Conservation (phyloP, 176 grass and related monocot genomes). For the Hsuehochloa calcarea region DNA sequence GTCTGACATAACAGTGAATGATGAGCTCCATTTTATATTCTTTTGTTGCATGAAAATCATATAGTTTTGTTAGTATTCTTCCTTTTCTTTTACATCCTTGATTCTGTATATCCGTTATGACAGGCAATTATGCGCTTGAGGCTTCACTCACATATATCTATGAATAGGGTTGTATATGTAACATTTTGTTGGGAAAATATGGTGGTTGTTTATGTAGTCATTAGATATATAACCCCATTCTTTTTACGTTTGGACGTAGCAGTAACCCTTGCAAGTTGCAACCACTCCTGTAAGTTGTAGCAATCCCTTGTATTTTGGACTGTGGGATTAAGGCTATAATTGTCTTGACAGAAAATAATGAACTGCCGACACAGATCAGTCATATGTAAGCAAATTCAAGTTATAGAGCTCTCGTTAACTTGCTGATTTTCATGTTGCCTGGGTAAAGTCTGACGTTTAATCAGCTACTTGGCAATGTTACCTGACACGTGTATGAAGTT, state of each 20-base stretch:
- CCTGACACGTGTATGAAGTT: background rate
- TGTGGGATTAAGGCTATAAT: background rate
- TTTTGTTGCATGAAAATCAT: constrained; percentile 30
- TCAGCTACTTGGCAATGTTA: background rate
- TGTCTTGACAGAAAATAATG: background rate
- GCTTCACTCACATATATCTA: constrained; percentile 29
- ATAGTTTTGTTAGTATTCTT: constrained; percentile 21
- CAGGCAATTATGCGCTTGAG: constrained; percentile 1
- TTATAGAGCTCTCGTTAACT: background rate
- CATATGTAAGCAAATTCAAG: constrained; percentile 20
- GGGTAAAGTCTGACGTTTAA: background rate
- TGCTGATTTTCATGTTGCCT: background rate
- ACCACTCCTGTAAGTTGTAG: constrained; percentile 7
- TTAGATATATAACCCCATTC: constrained; percentile 20
- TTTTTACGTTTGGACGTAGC: constrained; percentile 13
- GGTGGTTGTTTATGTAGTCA: constrained; percentile 27
- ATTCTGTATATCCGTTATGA: constrained; percentile 28
- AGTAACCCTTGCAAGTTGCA: background rate
- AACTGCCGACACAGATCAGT: background rate
- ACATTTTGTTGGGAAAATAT: constrained; percentile 41
- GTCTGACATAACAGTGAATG: constrained; percentile 51
- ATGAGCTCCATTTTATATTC: constrained; percentile 23
- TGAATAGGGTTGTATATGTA: constrained; percentile 43
- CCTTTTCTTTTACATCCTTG: constrained; percentile 19
- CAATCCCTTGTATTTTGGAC: background rate